Percentiles rank a stretch among this genome's conserved stretches.
Conservation (phyloP, 108 stramenopile genomes). For the Craspedostauros australis region DNA sequence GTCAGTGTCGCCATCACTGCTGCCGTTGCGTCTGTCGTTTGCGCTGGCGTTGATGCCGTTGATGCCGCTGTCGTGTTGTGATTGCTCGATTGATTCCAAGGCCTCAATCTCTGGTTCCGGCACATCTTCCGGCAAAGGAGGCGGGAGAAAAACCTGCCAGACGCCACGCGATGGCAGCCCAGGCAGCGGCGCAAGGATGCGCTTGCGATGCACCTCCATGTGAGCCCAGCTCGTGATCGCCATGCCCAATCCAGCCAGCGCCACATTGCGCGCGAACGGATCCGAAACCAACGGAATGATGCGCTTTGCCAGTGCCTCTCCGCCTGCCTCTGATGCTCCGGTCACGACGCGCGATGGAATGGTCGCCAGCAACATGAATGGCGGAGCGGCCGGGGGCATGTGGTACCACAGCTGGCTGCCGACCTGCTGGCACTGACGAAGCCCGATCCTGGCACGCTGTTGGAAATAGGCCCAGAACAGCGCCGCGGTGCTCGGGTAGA, state of each 20-base stretch:
- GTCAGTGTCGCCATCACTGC: background rate
- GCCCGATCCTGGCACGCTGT: constrained; percentile 15
- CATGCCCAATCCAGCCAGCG: constrained; percentile 25
- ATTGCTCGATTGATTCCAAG: constrained; percentile 16
- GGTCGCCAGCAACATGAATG: constrained; percentile 48
- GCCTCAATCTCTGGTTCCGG: constrained; percentile 23
- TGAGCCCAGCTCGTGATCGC: constrained; percentile 72
- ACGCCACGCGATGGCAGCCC: constrained; percentile 28
- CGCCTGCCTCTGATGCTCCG: constrained; percentile 10
- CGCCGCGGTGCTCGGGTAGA: constrained; percentile 12
- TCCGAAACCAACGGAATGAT: constrained; percentile 28
- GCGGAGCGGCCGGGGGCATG: constrained; percentile 67
- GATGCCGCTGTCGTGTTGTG: constrained; percentile 5
- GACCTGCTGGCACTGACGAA: constrained; percentile 27
- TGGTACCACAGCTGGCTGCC: constrained; percentile 63
- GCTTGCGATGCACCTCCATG: constrained; percentile 52
- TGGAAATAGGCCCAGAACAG: constrained; percentile 17
- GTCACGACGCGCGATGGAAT: constrained; percentile 37
- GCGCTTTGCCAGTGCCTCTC: constrained; percentile 5
- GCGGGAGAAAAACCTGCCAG: constrained; percentile 53
- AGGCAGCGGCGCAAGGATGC: constrained; percentile 52
- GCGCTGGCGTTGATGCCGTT: constrained; percentile 8
- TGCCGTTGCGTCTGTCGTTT: background rate
- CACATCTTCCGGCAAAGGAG: constrained; percentile 62
- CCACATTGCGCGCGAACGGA: constrained; percentile 28